These are phyloP conservation scores for Calamus simplicifolius DNA, from an alignment of 176 grass and related monocot genomes.

Conservation along the genomic window DNA sequence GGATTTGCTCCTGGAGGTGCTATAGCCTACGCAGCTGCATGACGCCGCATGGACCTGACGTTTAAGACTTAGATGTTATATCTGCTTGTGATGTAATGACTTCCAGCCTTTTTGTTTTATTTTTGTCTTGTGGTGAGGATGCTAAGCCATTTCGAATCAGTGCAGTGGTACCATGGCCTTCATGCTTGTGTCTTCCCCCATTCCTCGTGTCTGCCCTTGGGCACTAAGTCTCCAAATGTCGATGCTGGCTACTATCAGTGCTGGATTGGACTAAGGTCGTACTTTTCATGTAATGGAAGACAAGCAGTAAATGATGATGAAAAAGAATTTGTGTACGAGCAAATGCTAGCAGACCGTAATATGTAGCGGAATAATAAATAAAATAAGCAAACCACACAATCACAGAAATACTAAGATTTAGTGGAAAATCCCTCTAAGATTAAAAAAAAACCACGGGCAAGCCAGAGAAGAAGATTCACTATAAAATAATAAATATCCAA, in stretches of 20 bases:
- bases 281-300: conserved; percentile 34
- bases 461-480: too few species aligned
- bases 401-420: too few species aligned
- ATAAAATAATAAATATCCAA: too few species aligned
- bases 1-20: too few species aligned
- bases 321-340: too few species aligned
- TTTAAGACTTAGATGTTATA: conserved; percentile 69
- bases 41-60: conserved; percentile 92
- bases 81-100: too few species aligned
- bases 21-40: conserved; percentile 89
- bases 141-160: conserved; percentile 44
- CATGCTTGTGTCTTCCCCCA: conserved; percentile 79
- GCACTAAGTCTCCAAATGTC: conserved; percentile 56
- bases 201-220: conserved; percentile 80
- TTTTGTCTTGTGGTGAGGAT: conserved; percentile 1
- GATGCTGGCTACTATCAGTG: conserved; percentile 79
- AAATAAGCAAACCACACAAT: too few species aligned
- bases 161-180: conserved; percentile 54
- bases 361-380: too few species aligned
- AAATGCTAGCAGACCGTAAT: too few species aligned
- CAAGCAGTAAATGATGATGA: background rate
- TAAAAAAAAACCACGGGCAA: too few species aligned
- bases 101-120: background rate
- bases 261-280: conserved; percentile 79
- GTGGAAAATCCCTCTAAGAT: too few species aligned